Base-by-base conservation (phyloP, 2,329 filamentous ascomycete species). In the Hirsutella rhossiliensis region DNA sequence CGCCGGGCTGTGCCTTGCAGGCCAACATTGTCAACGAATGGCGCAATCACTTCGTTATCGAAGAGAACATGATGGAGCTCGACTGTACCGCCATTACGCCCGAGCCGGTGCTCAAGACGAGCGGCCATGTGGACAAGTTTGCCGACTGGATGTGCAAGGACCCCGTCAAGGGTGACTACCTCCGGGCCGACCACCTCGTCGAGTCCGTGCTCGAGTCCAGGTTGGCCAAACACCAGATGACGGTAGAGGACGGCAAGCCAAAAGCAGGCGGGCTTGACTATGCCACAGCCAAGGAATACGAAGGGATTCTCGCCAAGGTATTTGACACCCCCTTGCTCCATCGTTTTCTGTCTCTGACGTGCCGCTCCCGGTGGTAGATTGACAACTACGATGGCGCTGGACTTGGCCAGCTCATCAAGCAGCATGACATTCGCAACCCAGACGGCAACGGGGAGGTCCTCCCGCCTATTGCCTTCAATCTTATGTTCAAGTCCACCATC, bases 91-190 rank as follows among this genome's bases (percentile, higher is more conserved):
- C 90, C 68, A 67, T 98, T 59, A 97, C 92, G 36, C 92, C 92
- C 31, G 80, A 92, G 57, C 84, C 92, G 40, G 87, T 98, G 31
- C 78, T 98, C 59, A 94, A 97, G 76, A 95, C 90, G 43, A 86
- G 80, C 63, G 92, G 92, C 51, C 92, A 98, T 68, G 92, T 97
- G 52, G 90, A 96, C 65, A 94, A 94, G 67, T 97, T 97, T 60
- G 85, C 87, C 65, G 90, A 97, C 65, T 96, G 86, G 87, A 96
- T 97, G 89, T 95, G 87, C 80, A 95, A 94, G 67, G 92, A 98
- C 65, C 87, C 89, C 50, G 92, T 94, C 75, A 95, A 84, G 57
- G 92, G 92, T 61, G 92, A 97, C 65, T 95, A 96, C 59, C 80
- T 97, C 62, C 80, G 92, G 54, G 88, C 92, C 46, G 92, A 98